Evolutionary conservation across 129 eudicot genomes (phyloP), one percentile per base, ranked within the genome.

Genomic region (Silybum marianum): DNA sequence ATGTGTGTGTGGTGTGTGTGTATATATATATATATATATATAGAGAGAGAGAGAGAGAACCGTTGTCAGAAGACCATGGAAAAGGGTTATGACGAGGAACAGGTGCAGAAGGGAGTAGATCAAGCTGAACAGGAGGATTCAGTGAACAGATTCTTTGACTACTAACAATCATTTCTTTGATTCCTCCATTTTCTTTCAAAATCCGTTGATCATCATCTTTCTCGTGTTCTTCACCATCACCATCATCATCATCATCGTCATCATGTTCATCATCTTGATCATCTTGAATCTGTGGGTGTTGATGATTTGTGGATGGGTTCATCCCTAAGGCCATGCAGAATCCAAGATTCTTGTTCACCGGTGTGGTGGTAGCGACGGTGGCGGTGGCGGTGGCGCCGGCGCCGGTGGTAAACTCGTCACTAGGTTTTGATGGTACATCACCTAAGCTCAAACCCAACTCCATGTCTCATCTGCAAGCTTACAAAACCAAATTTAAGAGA

Each of bases 361-460:
- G 39, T 11, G 48, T 74, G 54, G 80, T 48, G 70, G 74, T 70
- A 1, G 21, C 38, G 58, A 25, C 8, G 68, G 40, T 9, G 54
- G 36, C 8, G 68, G 40, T 9, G 54, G n/a, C 13, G 48, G n/a
- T 13, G 48, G 28, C 72, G 54, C 24, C 18, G 67, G 39, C 21
- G 67, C 18, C n/a, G 48, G 70, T 21, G 65, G 58, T 75, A 40
- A 75, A 34, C 18, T 30, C 42, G 4, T 81, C 73, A n/a, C 44
- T 69, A 1, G 58, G 2, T 62, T 83, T 85, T 38, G 80, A 19
- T 18, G 90, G 76, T 21, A 90, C 34, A 38, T 88, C 91, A 63
- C 97, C 95, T 76, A 92, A 85, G 83, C 90, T 92, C 72, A 92
- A 90, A 19, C 95, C 91, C 54, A 92, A 44, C 82, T 92, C 97